Conservation (phyloP, 306 rosid genomes). For the Mimosa bimucronata region DNA sequence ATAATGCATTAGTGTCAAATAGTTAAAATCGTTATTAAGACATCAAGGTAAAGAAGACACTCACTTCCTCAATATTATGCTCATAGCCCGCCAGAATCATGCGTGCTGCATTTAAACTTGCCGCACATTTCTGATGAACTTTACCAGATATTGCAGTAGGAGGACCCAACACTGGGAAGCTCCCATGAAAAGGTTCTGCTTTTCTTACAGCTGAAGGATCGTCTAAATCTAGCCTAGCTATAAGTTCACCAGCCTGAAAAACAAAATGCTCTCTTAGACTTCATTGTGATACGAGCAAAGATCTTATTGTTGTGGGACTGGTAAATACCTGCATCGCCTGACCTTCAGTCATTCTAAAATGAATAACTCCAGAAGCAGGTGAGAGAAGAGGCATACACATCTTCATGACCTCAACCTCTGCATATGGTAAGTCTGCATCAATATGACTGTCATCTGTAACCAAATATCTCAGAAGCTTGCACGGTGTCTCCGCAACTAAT, state of each 20-base stretch:
- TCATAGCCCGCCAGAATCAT: slow-evolving; percentile 98
- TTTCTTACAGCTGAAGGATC: slow-evolving; percentile 98
- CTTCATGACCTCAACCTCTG: slow-evolving; percentile 99
- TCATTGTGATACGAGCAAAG: slow-evolving; percentile 16
- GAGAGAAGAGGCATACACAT: slow-evolving; percentile 99
- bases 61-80: slow-evolving; percentile 94
- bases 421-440: slow-evolving; percentile 92
- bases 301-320: slow-evolving; percentile 28
- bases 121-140: slow-evolving; percentile 98
- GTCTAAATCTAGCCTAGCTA: slow-evolving; percentile 94
- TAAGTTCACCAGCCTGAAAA: slow-evolving; percentile 89
- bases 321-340: slow-evolving; percentile 96
- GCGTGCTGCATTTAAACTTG: slow-evolving; percentile 81
- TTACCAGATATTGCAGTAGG: slow-evolving; percentile 95
- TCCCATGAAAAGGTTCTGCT: slow-evolving; percentile 90
- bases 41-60: slow-evolving; percentile 26
- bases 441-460: slow-evolving; percentile 78
- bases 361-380: slow-evolving; percentile 93
- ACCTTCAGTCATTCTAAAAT: slow-evolving; percentile 91
- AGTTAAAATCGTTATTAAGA: slow-evolving; percentile 8
- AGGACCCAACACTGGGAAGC: slow-evolving; percentile 85
- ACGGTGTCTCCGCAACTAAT: slow-evolving; percentile 94
- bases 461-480: slow-evolving; percentile 90
- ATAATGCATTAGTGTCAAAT: neutral
- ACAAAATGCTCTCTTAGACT: slow-evolving; percentile 30